Conservation (phyloP, 225 moss, liverwort and hornwort species). For the Polytrichum commune region DNA sequence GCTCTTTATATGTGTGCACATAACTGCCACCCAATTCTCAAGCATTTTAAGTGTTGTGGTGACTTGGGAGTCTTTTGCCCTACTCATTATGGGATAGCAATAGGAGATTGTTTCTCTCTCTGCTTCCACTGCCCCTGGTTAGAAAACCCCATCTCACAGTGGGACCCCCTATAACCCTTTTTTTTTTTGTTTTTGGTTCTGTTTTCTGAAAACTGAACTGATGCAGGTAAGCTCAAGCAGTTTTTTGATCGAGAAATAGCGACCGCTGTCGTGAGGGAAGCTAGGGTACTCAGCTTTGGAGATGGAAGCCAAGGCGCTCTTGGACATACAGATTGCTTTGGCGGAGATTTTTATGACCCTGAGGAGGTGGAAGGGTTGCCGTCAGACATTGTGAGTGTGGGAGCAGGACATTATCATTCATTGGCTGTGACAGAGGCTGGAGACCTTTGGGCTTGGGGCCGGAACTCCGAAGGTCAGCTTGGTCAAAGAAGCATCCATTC, state of each 20-base stretch:
- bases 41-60: no score
- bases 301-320: slow-evolving; percentile 85
- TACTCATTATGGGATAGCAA: neutral
- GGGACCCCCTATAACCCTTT: no score
- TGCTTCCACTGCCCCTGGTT: neutral
- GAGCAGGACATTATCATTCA: slow-evolving; percentile 87
- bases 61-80: neutral
- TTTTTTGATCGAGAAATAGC: slow-evolving; percentile 13
- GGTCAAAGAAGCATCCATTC: slow-evolving; percentile 45
- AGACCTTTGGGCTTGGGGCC: slow-evolving; percentile 94
- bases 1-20: no score
- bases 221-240: neutral
- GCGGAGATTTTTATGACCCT: slow-evolving; percentile 58
- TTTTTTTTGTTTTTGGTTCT: neutral
- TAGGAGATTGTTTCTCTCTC: neutral
- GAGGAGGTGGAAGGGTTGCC: slow-evolving; percentile 53
- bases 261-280: slow-evolving; percentile 19
- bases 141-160: neutral
- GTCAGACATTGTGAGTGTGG: slow-evolving; percentile 51
- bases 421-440: slow-evolving; percentile 70
- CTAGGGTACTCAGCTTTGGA: slow-evolving; percentile 76
- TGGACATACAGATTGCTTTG: slow-evolving; percentile 57
- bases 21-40: no score
- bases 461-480: slow-evolving; percentile 81
- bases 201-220: neutral